Percentiles rank a stretch among this genome's conserved stretches.
phyloP scores from a whole-genome alignment of 495 filamentous ascomycete genomes.

The Coniosporium apollinis region DNA sequence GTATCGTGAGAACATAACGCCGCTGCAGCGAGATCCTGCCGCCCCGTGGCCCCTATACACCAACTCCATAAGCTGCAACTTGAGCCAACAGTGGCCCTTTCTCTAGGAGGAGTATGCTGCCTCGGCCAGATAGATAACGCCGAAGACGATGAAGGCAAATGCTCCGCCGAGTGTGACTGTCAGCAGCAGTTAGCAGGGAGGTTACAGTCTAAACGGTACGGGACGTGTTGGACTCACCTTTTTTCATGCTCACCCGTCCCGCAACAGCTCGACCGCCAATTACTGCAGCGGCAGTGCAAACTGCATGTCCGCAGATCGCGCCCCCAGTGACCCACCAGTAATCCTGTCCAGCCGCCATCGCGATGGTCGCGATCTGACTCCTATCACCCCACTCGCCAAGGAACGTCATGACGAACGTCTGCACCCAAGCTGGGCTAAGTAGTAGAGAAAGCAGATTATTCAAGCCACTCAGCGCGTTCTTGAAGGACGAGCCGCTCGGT shows the following conservation, averaged over 20 bases:
- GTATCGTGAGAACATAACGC: too few relatives aligned
- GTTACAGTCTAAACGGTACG: not conserved
- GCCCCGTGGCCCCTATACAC: too few relatives aligned
- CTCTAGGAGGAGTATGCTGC: too few relatives aligned
- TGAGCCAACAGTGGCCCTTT: too few relatives aligned
- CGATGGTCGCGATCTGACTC: constrained; percentile 95
- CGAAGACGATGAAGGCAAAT: constrained; percentile 79
- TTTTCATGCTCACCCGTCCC: constrained; percentile 83
- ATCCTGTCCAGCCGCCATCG: constrained; percentile 95
- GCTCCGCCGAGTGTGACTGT: constrained; percentile 89
- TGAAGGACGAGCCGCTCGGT: constrained; percentile 29
- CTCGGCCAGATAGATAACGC: constrained; percentile 78
- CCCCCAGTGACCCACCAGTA: constrained; percentile 98
- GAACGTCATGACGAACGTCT: constrained; percentile 98
- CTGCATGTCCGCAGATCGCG: constrained; percentile 68
- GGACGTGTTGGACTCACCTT: constrained; percentile 51
- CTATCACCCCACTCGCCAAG: constrained; percentile 96
- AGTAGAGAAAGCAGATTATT: constrained; percentile 78
- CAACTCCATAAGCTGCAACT: too few relatives aligned
- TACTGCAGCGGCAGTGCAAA: constrained; percentile 87
- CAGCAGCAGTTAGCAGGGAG: constrained; percentile 3
- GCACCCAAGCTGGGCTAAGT: constrained; percentile 91
- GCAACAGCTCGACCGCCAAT: constrained; percentile 85
- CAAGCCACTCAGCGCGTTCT: constrained; percentile 40
- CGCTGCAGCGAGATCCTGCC: too few relatives aligned